Evolutionary conservation across 2,329 filamentous ascomycete genomes (phyloP).

Genomic region (Neopestalotiopsis sp.): DNA sequence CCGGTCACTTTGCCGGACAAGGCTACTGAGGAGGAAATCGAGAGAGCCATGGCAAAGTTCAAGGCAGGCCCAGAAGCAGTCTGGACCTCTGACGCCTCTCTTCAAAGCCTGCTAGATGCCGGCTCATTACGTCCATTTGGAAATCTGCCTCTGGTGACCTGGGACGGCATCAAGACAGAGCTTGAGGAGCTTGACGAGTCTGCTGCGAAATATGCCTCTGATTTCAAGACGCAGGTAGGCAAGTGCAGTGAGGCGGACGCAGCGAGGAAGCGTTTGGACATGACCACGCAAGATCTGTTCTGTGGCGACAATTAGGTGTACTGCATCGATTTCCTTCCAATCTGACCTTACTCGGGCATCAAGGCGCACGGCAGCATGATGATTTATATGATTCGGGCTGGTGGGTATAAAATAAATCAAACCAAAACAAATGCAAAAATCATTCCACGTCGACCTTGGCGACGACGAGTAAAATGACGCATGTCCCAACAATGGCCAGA

Average conservation of each 20-base stretch:
- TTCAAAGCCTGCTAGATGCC: constrained; percentile 53
- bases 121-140: constrained; percentile 50
- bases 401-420: background rate
- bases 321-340: background rate
- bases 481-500: constrained; percentile 68
- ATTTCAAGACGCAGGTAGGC: constrained; percentile 71
- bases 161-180: constrained; percentile 61
- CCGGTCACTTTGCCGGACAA: constrained; percentile 30
- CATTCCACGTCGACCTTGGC: constrained; percentile 42
- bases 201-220: constrained; percentile 57
- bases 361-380: no score
- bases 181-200: constrained; percentile 46
- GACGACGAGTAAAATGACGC: constrained; percentile 65
- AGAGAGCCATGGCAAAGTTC: constrained; percentile 31
- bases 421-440: constrained; percentile 20
- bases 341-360: no score
- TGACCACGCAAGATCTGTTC: constrained; percentile 67
- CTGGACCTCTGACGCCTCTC: constrained; percentile 53
- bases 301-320: constrained; percentile 50
- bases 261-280: constrained; percentile 37
- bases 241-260: constrained; percentile 56
- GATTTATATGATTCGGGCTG: background rate
- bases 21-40: constrained; percentile 32
- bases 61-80: constrained; percentile 35
- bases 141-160: constrained; percentile 65